Base-by-base conservation (phyloP, 345 rosid genomes). In the Salix brachista region DNA sequence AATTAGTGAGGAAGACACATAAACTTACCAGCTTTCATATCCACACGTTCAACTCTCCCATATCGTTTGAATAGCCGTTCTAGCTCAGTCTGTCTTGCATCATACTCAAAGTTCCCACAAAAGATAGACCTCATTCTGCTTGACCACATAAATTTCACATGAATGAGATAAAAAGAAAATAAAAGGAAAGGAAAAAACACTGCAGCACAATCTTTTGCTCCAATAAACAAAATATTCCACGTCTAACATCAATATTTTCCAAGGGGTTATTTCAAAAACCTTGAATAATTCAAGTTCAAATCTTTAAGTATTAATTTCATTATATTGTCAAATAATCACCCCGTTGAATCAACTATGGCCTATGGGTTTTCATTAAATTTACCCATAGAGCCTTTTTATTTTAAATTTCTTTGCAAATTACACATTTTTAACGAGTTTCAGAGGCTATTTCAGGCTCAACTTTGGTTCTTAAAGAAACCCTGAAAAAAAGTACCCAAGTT, bases 51-150 rank as follows among this genome's bases (percentile, higher is more conserved):
- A 11, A 95, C 95, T 74, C 87, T 89, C 42, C 99, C 97, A 72
- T 93, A 91, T 65, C 86, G 88, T 76, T 87, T 87, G 90, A 95
- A 95, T 32, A 95, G 97, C 21, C 97, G 80, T 69, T 92, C 97
- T 77, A 95, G 75, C 78, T 95, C 97, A 75, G 94, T 82, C 74
- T 90, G 95, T 17, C 97, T 87, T 6, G 96, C 97, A 85, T 93
- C 97, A 68, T 90, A 93, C 86, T 95, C 99, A 75, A 93, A 90
- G 83, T 95, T 95, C 8, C 97, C 97, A 67, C 99, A 95, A 78
- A 95, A 95, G 74, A 95, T 91, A 6, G 97, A 90, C 87, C 80
- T 93, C 99, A 90, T 91, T 36, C 68, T 86, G 14, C 7, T 60
- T 69, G 54, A 13, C 50, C 39, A 44, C 37, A 21, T 7, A 58